Evolutionary conservation across 768 basidiomycete species (phyloP), one percentile per base, ranked within the genome.

Genomic region (Lyophyllum decastes): DNA sequence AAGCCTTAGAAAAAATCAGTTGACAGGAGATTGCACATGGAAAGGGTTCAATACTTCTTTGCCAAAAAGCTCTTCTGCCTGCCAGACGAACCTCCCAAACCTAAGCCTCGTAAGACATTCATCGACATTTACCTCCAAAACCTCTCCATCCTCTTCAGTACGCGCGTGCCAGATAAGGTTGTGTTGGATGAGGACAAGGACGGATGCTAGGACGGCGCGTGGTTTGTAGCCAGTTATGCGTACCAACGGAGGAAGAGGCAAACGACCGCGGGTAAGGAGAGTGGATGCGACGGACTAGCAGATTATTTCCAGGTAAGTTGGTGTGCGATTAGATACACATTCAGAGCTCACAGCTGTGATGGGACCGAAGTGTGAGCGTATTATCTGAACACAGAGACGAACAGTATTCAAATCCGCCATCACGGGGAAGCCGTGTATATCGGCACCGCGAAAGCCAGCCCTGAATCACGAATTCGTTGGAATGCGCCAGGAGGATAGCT

Each of bases 91-190:
- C 58, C 82, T 82, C 24, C 94, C 95, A 70, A 94, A 96, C 62
- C 94, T 76, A 69, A 94, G 65, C 55, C 95, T 79, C 73, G 86
- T 76, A 34, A 97, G 77, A 69, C 94, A 95, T 67, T 94, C 93
- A 53, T 89, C 84, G 14, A 85, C 75, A 65, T 94, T 94, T 61
- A 96, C 77, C 69, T 97, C 94, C 48, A 91, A 78, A 56, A 90
- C 82, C 61, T 89, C 90, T 5, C 83, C 85, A 41, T 86, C 88
- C n/a, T 86, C 85, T 9, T 87, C 86, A 5, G 81, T 81, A 38
- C 82, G 81, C 9, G 88, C 83, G 67, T 94, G 92, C 91, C 94
- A 95, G 44, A 95, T 78, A 44, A 97, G 72, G 72, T 97, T 95
- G 69, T 98, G 95, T 68, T 98, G 95, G 17, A 95, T 80, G 52